These are phyloP conservation scores for Xylariomycetidae sp. DNA, from an alignment of 2,329 filamentous ascomycete genomes.

Conservation along the genomic window DNA sequence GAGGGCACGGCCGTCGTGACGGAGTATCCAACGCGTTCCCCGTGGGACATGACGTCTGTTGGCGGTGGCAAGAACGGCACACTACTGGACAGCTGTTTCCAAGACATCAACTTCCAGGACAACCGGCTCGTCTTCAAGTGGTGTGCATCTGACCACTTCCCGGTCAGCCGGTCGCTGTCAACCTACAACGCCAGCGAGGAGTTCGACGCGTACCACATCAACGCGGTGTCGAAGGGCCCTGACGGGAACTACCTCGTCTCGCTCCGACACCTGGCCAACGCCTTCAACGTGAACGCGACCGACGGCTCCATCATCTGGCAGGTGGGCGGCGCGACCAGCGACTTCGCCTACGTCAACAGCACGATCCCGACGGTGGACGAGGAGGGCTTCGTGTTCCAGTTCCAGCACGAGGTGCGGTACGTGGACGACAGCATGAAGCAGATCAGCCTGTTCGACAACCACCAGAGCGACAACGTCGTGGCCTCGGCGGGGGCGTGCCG, in stretches of 20 bases:
- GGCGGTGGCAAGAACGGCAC: neutral
- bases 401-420: neutral
- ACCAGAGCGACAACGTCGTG: neutral
- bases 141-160: slow-evolving; percentile 1
- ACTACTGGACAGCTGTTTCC: slow-evolving; percentile 1
- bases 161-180: neutral
- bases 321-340: neutral
- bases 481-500: neutral
- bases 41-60: neutral
- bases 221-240: neutral
- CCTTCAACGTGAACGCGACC: neutral
- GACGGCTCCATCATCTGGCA: neutral
- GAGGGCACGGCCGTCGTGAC: neutral
- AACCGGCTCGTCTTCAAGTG: slow-evolving; percentile 1
- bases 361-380: neutral
- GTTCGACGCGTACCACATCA: slow-evolving; percentile 1
- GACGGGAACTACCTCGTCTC: slow-evolving; percentile 1
- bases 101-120: neutral
- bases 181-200: neutral
- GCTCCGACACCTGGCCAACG: neutral
- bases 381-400: neutral
- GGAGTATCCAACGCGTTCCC: neutral
- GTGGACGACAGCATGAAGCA: neutral
- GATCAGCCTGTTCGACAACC: slow-evolving; percentile 1
- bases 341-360: neutral